These are phyloP conservation scores for Fusarium mangiferae DNA, from an alignment of 2,329 filamentous ascomycete genomes.

Conservation along the genomic window DNA sequence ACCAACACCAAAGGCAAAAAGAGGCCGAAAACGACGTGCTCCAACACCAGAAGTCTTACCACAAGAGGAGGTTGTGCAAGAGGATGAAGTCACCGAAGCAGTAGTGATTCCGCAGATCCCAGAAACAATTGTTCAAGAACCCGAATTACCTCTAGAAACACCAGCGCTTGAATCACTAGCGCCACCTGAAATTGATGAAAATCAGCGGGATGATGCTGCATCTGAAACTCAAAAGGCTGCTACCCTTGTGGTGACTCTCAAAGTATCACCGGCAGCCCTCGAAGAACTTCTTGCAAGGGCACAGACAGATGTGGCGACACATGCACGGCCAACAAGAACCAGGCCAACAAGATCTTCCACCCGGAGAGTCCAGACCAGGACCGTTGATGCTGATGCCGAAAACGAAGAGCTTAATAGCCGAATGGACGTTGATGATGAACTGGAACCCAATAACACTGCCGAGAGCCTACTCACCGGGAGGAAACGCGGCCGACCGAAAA, in stretches of 20 bases:
- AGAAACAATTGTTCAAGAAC: not conserved
- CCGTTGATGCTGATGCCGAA: not conserved
- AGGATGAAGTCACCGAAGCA: not conserved
- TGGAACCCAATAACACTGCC: not conserved
- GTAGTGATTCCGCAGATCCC: not conserved
- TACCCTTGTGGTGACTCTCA: conserved; percentile 21
- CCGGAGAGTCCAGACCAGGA: conserved; percentile 2
- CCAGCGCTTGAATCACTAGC: not conserved
- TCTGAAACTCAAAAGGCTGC: not conserved
- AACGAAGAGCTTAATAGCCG: not conserved
- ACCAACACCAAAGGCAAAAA: conserved; percentile 5
- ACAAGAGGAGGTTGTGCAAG: not conserved
- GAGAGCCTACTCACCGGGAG: conserved; percentile 35
- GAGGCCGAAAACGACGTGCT: conserved; percentile 1
- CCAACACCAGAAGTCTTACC: not conserved
- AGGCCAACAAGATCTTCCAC: conserved; percentile 24
- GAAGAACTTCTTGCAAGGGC: not conserved
- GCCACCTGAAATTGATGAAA: not conserved
- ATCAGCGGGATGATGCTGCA: not conserved
- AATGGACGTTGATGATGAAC: not conserved
- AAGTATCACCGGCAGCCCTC: conserved; percentile 11
- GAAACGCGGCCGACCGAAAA: conserved; percentile 42
- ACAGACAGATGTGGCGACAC: conserved; percentile 1
- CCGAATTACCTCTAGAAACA: not conserved
- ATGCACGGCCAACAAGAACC: conserved; percentile 8